Percentiles rank a stretch among this genome's conserved stretches.
phyloP scores from a whole-genome alignment of 257 asterid genomes.

The Salvia rosmarinus region DNA sequence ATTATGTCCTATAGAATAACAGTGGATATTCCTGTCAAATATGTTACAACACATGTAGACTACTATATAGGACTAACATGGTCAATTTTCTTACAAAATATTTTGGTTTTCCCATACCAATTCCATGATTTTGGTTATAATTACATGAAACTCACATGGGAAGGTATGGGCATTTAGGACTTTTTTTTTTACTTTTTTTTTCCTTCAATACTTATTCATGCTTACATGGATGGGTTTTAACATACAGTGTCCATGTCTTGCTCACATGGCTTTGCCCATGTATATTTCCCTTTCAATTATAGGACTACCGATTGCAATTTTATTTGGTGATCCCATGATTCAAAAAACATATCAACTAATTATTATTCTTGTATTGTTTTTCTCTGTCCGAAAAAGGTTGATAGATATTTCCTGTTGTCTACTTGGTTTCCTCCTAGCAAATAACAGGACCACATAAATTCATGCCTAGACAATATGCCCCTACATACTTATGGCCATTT shows the following conservation, averaged over 20 bases:
- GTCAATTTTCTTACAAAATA: neutral
- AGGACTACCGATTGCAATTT: conserved; percentile 13
- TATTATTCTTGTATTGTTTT: conserved; percentile 28
- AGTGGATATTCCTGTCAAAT: conserved; percentile 20
- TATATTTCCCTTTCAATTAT: conserved; percentile 36
- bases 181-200: conserved; percentile 2
- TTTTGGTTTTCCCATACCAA: conserved; percentile 31
- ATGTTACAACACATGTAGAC: conserved; percentile 29
- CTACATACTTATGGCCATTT: neutral
- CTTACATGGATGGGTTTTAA: conserved; percentile 35
- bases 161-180: conserved; percentile 33
- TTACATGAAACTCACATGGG: conserved; percentile 37
- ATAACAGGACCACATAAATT: conserved; percentile 26
- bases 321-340: conserved; percentile 41
- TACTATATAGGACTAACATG: conserved; percentile 27
- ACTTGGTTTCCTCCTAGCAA: neutral
- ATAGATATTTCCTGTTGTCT: neutral
- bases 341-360: conserved; percentile 33
- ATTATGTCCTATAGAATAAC: conserved; percentile 3
- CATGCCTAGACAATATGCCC: conserved; percentile 3
- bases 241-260: conserved; percentile 44
- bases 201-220: conserved; percentile 4
- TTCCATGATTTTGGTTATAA: conserved; percentile 29
- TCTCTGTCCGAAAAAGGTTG: conserved; percentile 3
- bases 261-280: conserved; percentile 55